These are phyloP conservation scores for Polychytrium aggregatum DNA, from an alignment of 192 early-diverging fungal species.

Conservation along the genomic window DNA sequence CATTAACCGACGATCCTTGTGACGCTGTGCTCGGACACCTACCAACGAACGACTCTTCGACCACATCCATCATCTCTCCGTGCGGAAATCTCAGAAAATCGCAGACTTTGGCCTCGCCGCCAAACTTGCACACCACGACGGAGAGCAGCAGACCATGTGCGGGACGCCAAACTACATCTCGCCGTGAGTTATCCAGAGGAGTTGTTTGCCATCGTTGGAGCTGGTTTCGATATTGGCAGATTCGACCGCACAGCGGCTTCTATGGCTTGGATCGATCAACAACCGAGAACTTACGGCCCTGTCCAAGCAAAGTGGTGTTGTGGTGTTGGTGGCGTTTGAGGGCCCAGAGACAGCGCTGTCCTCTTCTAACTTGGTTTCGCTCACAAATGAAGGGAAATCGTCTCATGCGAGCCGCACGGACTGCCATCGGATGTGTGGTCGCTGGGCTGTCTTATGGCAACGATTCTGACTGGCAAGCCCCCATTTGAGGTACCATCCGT, in stretches of 20 bases:
- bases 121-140: slow-evolving; percentile 26
- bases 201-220: no score
- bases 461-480: slow-evolving; percentile 57
- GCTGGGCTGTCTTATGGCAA: slow-evolving; percentile 62
- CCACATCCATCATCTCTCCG: not conserved
- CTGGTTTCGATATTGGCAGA: no score
- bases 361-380: no score
- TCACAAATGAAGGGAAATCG: slow-evolving; percentile 65
- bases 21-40: no score
- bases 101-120: slow-evolving; percentile 71
- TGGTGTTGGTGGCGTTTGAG: no score
- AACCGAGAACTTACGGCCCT: no score
- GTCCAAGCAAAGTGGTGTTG: no score
- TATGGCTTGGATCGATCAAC: no score
- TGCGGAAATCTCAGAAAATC: slow-evolving; percentile 34
- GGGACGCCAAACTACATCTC: slow-evolving; percentile 74
- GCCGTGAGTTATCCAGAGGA: slow-evolving; percentile 43
- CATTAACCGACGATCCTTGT: no score
- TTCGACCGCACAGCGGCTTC: no score
- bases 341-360: no score
- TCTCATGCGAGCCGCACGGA: slow-evolving; percentile 59
- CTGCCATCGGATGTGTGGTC: slow-evolving; percentile 67
- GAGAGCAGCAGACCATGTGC: slow-evolving; percentile 64
- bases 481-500: slow-evolving; percentile 45
- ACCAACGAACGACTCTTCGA: no score